Evolutionary conservation across 495 filamentous ascomycete species (phyloP).

Genomic region (Tuber aestivum): DNA sequence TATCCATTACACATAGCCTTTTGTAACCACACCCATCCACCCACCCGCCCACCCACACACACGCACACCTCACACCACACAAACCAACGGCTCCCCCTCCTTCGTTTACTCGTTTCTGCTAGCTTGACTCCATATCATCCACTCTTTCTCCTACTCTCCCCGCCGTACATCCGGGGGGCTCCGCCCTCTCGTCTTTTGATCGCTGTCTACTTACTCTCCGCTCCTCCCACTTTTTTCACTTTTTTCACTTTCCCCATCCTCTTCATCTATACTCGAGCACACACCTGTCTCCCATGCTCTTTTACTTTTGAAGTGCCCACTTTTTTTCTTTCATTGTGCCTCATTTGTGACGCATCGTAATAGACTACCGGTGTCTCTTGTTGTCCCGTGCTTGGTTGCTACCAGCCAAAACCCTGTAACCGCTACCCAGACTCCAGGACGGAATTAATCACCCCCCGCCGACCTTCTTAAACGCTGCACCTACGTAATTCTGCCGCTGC

Average conservation of each 20-base stretch:
- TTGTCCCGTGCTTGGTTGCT: constrained; percentile 2
- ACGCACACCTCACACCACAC: not conserved
- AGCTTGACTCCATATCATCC: not conserved
- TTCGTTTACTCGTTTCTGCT: constrained; percentile 4
- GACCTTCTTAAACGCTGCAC: constrained; percentile 4
- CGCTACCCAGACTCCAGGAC: not conserved
- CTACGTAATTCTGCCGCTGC: not conserved
- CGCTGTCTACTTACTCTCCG: not conserved
- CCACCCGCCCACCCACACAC: too few species aligned
- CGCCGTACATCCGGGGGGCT: not conserved
- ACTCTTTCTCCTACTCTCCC: constrained; percentile 2
- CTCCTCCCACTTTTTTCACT: not conserved
- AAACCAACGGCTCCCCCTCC: constrained; percentile 2
- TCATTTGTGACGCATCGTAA: not conserved
- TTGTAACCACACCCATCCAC: too few species aligned
- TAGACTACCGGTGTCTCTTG: not conserved
- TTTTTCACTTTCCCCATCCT: not conserved
- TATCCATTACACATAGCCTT: not conserved
- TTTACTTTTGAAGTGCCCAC: not conserved
- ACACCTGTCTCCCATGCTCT: not conserved
- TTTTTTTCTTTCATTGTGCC: not conserved
- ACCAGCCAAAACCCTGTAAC: not conserved
- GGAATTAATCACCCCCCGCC: not conserved
- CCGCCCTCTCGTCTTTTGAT: not conserved
- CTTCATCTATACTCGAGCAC: not conserved